These are phyloP conservation scores for Serendipita sp. DNA, from an alignment of 768 basidiomycete species.

Conservation along the genomic window DNA sequence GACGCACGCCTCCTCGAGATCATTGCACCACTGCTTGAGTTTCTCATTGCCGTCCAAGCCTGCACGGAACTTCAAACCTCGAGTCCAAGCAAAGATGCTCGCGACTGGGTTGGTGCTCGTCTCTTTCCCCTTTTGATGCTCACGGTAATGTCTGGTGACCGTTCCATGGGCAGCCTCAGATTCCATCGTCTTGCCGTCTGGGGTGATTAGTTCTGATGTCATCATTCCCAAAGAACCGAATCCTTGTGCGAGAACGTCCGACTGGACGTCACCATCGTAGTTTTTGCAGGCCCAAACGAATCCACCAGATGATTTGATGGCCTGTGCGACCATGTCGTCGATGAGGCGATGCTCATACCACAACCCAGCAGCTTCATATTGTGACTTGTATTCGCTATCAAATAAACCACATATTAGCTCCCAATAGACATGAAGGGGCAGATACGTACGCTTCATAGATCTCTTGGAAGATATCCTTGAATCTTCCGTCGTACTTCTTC, in stretches of 20 bases:
- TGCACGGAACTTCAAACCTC: constrained; percentile 83
- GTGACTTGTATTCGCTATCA: constrained; percentile 47
- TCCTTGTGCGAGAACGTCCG: constrained; percentile 92
- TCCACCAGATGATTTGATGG: constrained; percentile 88
- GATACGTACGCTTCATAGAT: constrained; percentile 57
- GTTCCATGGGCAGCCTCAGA: constrained; percentile 95
- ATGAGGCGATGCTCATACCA: constrained; percentile 95
- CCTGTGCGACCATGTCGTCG: constrained; percentile 98
- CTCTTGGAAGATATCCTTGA: constrained; percentile 99
- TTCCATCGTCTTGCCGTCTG: constrained; percentile 84
- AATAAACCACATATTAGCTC: background rate
- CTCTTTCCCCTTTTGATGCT: constrained; percentile 93
- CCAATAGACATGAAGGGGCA: background rate
- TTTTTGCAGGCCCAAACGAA: constrained; percentile 57
- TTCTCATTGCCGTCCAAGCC: constrained; percentile 74
- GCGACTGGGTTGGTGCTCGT: constrained; percentile 98
- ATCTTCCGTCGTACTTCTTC: constrained; percentile 95
- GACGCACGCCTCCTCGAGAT: constrained; percentile 74
- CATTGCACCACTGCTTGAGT: constrained; percentile 55
- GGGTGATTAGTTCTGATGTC: constrained; percentile 90
- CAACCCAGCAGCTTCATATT: constrained; percentile 54
- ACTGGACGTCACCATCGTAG: constrained; percentile 65
- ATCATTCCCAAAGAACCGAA: constrained; percentile 97
- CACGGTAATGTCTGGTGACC: constrained; percentile 92
- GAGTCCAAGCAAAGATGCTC: constrained; percentile 97